These are phyloP conservation scores for Sugiyamaella neomexicana DNA, from an alignment of 1,139 yeast species.

Conservation along the genomic window DNA sequence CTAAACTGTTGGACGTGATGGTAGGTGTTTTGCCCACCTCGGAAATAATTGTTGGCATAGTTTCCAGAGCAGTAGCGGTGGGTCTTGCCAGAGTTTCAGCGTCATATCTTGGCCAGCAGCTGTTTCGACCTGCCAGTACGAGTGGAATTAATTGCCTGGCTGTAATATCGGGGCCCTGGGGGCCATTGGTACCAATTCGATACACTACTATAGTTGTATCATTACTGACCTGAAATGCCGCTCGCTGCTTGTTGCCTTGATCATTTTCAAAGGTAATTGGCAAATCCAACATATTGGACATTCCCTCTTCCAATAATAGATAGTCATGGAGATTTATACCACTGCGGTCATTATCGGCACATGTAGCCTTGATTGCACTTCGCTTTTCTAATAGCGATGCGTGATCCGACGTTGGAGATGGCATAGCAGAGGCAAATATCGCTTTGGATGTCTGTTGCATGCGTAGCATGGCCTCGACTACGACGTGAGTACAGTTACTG, in stretches of 20 bases:
- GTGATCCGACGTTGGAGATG: neutral
- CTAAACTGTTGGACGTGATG: constrained; percentile 15
- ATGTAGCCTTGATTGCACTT: constrained; percentile 4
- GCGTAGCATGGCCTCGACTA: constrained; percentile 10
- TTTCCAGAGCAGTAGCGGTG: neutral
- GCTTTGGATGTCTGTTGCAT: neutral
- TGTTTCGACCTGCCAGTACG: constrained; percentile 17
- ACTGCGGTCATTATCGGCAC: constrained; percentile 5
- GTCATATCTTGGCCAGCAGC: constrained; percentile 13
- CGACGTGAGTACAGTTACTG: constrained; percentile 12
- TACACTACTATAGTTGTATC: constrained; percentile 14
- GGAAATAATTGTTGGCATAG: neutral
- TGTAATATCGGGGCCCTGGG: neutral
- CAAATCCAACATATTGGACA: neutral
- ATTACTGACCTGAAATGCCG: constrained; percentile 11
- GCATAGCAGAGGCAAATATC: neutral
- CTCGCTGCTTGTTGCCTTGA: constrained; percentile 8
- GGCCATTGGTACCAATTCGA: constrained; percentile 5
- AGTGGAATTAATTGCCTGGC: constrained; percentile 14
- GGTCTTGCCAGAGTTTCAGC: neutral
- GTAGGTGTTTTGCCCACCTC: constrained; percentile 8
- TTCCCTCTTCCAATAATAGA: neutral
- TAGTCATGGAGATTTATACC: constrained; percentile 3
- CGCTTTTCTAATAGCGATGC: neutral
- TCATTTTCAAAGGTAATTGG: neutral